Evolutionary conservation across 371 early-diverging fungal genomes (phyloP).

Genomic region (Mortierella sp.): DNA sequence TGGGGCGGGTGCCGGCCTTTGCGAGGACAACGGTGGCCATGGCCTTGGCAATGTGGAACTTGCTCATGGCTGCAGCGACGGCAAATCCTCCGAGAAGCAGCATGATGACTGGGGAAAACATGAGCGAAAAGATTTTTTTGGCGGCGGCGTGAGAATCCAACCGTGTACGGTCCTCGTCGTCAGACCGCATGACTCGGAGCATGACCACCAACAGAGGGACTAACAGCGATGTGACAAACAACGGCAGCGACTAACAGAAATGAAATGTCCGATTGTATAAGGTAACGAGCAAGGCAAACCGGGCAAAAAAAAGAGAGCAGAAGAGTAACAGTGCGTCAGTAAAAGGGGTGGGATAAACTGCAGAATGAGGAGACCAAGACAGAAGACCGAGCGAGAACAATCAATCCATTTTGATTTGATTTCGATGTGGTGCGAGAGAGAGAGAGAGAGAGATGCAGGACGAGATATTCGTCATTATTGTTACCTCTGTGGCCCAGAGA

Average conservation of each 20-base stretch:
- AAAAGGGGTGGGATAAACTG: conserved; percentile 78
- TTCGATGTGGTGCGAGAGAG: no score
- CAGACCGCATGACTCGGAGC: conserved; percentile 84
- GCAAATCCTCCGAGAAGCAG: conserved; percentile 96
- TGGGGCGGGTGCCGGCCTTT: conserved; percentile 90
- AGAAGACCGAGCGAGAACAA: background rate
- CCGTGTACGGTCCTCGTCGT: conserved; percentile 63
- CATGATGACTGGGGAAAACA: conserved; percentile 98
- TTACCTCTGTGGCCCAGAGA: conserved; percentile 95
- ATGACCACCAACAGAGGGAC: conserved; percentile 91
- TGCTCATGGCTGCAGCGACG: conserved; percentile 92
- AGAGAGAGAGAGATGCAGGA: background rate
- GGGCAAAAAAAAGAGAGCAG: background rate
- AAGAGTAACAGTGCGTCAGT: conserved; percentile 92
- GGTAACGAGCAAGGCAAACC: background rate
- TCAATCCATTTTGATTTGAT: background rate
- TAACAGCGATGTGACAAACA: conserved; percentile 92
- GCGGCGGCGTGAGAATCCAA: conserved; percentile 83
- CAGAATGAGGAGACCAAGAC: background rate
- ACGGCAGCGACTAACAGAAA: conserved; percentile 82
- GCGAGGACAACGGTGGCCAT: conserved; percentile 90
- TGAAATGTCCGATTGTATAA: background rate
- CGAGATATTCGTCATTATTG: background rate
- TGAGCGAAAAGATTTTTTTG: conserved; percentile 86
- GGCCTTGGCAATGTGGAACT: conserved; percentile 93